A percentile compares a stretch with the other conserved stretches of the same genome.
phyloP scores from a whole-genome alignment of 164 flowering plant species.

The Vitis rotundifolia region DNA sequence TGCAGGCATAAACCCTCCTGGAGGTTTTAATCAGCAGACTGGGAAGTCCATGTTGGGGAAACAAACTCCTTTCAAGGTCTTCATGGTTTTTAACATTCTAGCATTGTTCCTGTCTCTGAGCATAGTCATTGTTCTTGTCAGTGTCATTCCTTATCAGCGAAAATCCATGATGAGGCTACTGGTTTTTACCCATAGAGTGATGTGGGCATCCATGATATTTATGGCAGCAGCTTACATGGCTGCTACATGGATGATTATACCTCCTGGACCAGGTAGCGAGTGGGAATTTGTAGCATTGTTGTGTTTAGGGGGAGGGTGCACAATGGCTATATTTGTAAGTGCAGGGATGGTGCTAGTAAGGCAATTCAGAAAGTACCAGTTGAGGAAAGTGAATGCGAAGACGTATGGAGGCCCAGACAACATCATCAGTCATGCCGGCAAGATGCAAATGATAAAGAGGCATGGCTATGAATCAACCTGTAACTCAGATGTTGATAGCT shows the following conservation, averaged over 20 bases:
- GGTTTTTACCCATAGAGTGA: slow-evolving; percentile 39
- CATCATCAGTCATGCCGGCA: slow-evolving; percentile 35
- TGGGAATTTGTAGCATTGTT: slow-evolving; percentile 36
- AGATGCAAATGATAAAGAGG: slow-evolving; percentile 20
- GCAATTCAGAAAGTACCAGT: slow-evolving; percentile 40
- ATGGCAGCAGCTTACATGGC: slow-evolving; percentile 58
- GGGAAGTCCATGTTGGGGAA: slow-evolving; percentile 44
- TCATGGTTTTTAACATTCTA: slow-evolving; percentile 43
- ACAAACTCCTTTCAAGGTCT: slow-evolving; percentile 45
- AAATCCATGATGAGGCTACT: slow-evolving; percentile 47
- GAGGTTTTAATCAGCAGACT: slow-evolving; percentile 44
- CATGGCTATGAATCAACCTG: slow-evolving; percentile 18
- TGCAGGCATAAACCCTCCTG: slow-evolving; percentile 64
- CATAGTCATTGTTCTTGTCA: slow-evolving; percentile 53
- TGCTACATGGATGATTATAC: slow-evolving; percentile 44
- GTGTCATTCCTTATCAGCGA: slow-evolving; percentile 48
- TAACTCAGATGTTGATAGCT: slow-evolving; percentile 52
- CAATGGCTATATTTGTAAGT: slow-evolving; percentile 26
- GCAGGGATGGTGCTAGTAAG: slow-evolving; percentile 31
- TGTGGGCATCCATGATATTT: slow-evolving; percentile 54
- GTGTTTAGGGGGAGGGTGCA: slow-evolving; percentile 42
- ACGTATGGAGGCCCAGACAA: slow-evolving; percentile 26
- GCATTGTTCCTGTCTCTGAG: slow-evolving; percentile 54
- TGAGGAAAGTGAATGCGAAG: slow-evolving; percentile 30
- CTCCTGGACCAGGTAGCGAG: slow-evolving; percentile 22